Percentiles rank a stretch among this genome's conserved stretches.
These are phyloP conservation scores for Quercus suber DNA, from an alignment of 306 rosid genomes.

Conservation along the genomic window DNA sequence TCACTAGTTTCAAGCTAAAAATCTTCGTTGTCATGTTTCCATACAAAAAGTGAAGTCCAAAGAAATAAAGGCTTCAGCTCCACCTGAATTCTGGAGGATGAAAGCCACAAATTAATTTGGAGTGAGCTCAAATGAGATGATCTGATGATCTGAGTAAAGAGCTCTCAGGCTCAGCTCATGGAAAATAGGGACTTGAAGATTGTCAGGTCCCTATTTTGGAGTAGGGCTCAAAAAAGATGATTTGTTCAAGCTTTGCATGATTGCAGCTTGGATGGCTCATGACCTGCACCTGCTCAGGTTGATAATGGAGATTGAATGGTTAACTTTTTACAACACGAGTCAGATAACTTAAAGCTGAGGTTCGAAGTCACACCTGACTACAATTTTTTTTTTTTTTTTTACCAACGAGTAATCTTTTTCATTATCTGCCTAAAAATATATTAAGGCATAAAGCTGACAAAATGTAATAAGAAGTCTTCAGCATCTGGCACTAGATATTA, in stretches of 20 bases:
- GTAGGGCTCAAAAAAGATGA: background rate
- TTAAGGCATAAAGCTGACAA: background rate
- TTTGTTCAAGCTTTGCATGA: background rate
- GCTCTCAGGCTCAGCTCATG: background rate
- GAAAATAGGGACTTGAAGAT: background rate
- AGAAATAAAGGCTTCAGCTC: background rate
- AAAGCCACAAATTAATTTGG: background rate
- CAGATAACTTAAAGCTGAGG: background rate
- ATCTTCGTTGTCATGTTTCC: background rate
- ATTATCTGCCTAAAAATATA: no score
- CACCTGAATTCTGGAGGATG: background rate
- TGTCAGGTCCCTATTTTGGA: no score
- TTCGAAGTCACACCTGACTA: background rate
- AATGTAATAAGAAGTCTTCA: background rate
- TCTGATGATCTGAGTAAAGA: background rate
- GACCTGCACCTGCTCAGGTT: background rate
- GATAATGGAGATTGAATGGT: background rate
- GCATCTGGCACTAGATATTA: background rate
- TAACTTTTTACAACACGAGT: background rate
- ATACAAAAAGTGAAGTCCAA: background rate
- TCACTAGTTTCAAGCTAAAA: background rate
- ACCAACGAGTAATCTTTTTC: no score
- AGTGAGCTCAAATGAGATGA: background rate
- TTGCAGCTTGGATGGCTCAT: background rate
- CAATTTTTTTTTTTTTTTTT: no score